phyloP scores from a whole-genome alignment of 2,329 filamentous ascomycete genomes.

The Endocalyx cinctus region DNA sequence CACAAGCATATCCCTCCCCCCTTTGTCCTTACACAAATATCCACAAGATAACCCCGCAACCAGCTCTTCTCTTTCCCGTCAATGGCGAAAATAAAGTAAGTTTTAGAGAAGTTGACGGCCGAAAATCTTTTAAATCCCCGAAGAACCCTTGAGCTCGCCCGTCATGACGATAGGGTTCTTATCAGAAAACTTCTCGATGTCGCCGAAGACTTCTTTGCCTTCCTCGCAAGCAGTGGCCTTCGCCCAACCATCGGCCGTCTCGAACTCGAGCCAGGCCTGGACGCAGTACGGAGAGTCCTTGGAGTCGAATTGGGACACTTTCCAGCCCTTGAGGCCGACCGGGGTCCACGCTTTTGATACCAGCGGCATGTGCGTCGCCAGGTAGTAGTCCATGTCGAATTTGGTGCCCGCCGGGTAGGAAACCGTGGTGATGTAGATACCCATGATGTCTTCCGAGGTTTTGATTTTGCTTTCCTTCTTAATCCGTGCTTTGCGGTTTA shows the following conservation, averaged over 20 bases:
- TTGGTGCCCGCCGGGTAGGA: conserved; percentile 37
- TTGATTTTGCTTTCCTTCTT: too few species aligned
- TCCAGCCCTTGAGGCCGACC: conserved; percentile 35
- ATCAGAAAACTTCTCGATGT: conserved; percentile 30
- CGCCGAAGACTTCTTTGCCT: conserved; percentile 19
- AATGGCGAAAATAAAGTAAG: too few species aligned
- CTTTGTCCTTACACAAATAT: too few species aligned
- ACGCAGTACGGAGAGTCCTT: conserved; percentile 19
- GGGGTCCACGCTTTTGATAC: conserved; percentile 33
- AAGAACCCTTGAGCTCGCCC: conserved; percentile 10
- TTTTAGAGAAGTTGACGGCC: too few species aligned
- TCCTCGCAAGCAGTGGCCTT: conserved; percentile 11
- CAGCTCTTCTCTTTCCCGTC: too few species aligned
- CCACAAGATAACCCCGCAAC: too few species aligned
- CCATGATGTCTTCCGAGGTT: too few species aligned
- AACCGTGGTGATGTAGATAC: too few species aligned
- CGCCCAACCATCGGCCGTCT: conserved; percentile 18
- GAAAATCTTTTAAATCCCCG: too few species aligned
- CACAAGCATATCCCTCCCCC: too few species aligned
- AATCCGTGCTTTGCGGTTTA: too few species aligned
- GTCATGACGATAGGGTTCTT: conserved; percentile 8
- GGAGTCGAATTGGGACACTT: conserved; percentile 23
- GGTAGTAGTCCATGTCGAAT: conserved; percentile 47
- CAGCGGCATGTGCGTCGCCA: conserved; percentile 41
- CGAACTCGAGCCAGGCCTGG: conserved; percentile 27